Percentiles rank a stretch among this genome's conserved stretches.
Conservation (phyloP, 257 asterid species). For the Solanum corneliomulleri region DNA sequence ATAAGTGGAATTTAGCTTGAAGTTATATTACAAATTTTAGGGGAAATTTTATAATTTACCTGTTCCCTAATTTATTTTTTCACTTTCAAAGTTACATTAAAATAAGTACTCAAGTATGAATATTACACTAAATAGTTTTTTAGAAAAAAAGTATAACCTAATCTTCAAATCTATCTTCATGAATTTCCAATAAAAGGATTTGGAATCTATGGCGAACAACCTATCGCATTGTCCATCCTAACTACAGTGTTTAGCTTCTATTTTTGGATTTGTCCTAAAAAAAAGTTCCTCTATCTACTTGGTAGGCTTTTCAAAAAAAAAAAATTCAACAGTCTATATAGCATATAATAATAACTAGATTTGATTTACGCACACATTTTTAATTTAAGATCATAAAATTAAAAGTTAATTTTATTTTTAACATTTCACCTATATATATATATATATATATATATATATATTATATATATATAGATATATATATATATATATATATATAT, state of each 20-base stretch:
- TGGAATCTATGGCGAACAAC: background rate
- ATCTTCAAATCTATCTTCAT: background rate
- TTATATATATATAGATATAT: too few relatives aligned
- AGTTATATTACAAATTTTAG: background rate
- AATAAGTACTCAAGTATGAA: background rate
- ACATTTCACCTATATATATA: too few relatives aligned
- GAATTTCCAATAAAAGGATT: background rate
- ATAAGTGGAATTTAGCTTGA: slow-evolving; percentile 38
- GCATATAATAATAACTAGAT: too few relatives aligned
- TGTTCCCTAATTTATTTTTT: background rate
- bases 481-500: too few relatives aligned
- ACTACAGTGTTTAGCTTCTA: background rate
- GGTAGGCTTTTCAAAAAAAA: background rate
- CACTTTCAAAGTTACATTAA: background rate
- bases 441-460: too few relatives aligned
- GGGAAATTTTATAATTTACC: too few relatives aligned
- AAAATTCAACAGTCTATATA: too few relatives aligned
- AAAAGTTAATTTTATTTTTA: too few relatives aligned
- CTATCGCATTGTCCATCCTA: background rate
- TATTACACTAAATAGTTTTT: background rate
- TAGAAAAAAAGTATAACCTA: background rate
- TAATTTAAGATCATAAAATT: too few relatives aligned
- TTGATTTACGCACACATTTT: too few relatives aligned
- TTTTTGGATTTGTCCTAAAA: background rate
- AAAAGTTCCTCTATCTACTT: background rate